Evolutionary conservation across 345 rosid species (phyloP).

Genomic region (Erucastrum elatum): DNA sequence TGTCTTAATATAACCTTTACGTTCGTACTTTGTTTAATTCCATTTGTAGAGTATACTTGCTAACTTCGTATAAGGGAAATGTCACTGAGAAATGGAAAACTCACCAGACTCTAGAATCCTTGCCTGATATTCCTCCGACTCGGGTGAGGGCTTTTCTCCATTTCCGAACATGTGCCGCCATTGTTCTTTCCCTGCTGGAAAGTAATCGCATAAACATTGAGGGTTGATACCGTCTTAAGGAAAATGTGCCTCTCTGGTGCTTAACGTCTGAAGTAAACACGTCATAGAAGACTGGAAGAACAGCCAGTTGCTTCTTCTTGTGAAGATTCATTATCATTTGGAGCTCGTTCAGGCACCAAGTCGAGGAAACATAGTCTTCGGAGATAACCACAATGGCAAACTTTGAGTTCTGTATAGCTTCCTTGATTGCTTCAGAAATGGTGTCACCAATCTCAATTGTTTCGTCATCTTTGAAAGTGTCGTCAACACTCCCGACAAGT

Average conservation of each 20-base stretch:
- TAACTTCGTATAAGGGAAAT: background rate
- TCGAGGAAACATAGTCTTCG: constrained; percentile 18
- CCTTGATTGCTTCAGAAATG: background rate
- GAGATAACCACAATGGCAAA: constrained; percentile 25
- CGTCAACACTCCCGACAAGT: background rate
- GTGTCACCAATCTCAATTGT: background rate
- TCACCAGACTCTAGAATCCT: constrained; percentile 11
- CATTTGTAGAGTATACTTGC: background rate
- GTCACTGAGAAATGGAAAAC: background rate
- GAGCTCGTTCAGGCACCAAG: constrained; percentile 25
- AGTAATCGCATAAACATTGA: background rate
- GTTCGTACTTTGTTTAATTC: background rate
- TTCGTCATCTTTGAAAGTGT: background rate
- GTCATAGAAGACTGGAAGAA: constrained; percentile 19
- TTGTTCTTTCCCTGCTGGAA: background rate
- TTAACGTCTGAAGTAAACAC: constrained; percentile 15
- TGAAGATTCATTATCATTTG: background rate
- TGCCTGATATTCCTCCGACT: constrained; percentile 20
- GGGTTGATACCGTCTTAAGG: background rate
- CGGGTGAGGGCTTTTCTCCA: constrained; percentile 15
- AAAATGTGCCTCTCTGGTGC: constrained; percentile 21
- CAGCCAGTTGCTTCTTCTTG: background rate
- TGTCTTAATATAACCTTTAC: background rate
- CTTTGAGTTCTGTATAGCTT: background rate
- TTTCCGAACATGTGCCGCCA: background rate